A percentile compares a stretch with the other conserved stretches of the same genome.
Evolutionary conservation across 108 stramenopile genomes (phyloP).

Genomic region (Cylindrotheca fusiformis): DNA sequence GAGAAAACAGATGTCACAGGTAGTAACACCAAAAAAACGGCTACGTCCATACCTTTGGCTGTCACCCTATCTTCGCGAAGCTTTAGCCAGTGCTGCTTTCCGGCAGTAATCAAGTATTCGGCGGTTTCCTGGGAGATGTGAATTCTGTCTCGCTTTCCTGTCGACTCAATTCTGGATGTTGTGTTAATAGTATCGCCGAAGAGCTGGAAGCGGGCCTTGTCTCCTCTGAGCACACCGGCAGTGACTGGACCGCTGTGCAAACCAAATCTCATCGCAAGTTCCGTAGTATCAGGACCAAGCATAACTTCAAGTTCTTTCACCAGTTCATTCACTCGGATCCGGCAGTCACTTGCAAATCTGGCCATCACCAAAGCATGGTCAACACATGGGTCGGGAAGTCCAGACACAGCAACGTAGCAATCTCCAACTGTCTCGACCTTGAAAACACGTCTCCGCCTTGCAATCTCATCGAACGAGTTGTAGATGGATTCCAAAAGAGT

Average conservation of each 20-base stretch:
- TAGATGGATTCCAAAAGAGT: constrained; percentile 35
- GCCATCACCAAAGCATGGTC: constrained; percentile 52
- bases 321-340: neutral
- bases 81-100: constrained; percentile 25
- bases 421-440: constrained; percentile 61
- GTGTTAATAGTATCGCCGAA: constrained; percentile 48
- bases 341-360: constrained; percentile 41
- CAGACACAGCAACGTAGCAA: constrained; percentile 18
- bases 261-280: constrained; percentile 43
- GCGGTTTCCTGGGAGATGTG: constrained; percentile 48
- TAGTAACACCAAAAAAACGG: neutral
- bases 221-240: constrained; percentile 40
- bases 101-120: constrained; percentile 14
- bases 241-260: constrained; percentile 48
- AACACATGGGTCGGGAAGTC: constrained; percentile 20
- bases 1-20: neutral
- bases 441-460: constrained; percentile 37
- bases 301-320: constrained; percentile 2
- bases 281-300: constrained; percentile 7
- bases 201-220: constrained; percentile 31
- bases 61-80: constrained; percentile 25
- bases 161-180: constrained; percentile 48
- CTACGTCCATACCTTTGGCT: constrained; percentile 32
- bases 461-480: constrained; percentile 38
- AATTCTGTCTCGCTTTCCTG: constrained; percentile 26